These are phyloP conservation scores for Trametopsis cervina DNA, from an alignment of 768 basidiomycete species.

Conservation along the genomic window DNA sequence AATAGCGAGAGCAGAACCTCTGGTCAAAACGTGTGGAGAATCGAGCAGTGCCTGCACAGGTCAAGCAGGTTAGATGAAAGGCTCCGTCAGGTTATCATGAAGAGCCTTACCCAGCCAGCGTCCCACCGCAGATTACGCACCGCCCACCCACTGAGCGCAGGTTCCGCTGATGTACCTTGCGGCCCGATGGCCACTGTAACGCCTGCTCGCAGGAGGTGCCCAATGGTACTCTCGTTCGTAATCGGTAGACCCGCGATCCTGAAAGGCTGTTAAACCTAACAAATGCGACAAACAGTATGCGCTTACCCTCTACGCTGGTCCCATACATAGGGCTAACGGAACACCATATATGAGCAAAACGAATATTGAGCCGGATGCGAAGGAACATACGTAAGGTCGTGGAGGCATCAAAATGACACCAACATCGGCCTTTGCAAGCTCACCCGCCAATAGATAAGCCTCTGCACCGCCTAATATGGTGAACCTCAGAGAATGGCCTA, in stretches of 20 bases:
- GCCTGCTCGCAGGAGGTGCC: conserved; percentile 45
- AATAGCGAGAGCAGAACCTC: conserved; percentile 42
- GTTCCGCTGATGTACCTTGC: conserved; percentile 18
- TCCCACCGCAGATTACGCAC: conserved; percentile 27
- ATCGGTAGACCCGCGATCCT: conserved; percentile 68
- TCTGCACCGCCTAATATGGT: conserved; percentile 58
- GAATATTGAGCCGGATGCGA: not conserved
- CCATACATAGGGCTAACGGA: conserved; percentile 35
- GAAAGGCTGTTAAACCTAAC: conserved; percentile 9
- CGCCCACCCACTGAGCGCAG: conserved; percentile 15
- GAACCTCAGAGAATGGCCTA: conserved; percentile 22
- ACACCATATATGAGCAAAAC: not conserved
- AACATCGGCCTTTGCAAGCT: conserved; percentile 54
- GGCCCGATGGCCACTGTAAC: conserved; percentile 58
- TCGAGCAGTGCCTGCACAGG: conserved; percentile 11
- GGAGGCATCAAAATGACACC: conserved; percentile 63
- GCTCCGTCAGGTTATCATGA: not conserved
- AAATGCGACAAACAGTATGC: not conserved
- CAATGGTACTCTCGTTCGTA: conserved; percentile 43
- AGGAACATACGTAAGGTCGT: conserved; percentile 40
- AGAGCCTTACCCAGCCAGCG: conserved; percentile 38
- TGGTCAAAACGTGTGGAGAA: conserved; percentile 20
- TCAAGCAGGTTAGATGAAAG: too few species aligned
- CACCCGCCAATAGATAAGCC: conserved; percentile 52
- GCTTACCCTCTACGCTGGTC: conserved; percentile 56